Conservation (phyloP, 106 monocot species). For the Ottelia alismoides region DNA sequence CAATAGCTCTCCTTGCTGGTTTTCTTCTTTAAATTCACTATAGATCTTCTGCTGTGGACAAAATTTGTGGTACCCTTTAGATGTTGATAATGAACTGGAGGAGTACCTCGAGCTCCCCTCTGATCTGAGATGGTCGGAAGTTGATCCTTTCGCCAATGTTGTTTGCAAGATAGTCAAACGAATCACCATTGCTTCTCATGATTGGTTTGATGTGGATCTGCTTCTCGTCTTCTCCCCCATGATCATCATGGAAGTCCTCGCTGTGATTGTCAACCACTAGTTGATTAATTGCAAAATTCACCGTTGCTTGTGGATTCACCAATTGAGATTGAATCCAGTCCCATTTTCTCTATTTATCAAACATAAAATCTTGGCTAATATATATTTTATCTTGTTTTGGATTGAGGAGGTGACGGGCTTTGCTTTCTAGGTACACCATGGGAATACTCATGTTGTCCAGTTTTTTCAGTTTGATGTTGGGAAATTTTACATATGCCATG, state of each 20-base stretch:
- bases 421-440: not conserved
- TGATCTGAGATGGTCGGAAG: not conserved
- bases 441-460: not conserved
- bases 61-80: no score
- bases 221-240: not conserved
- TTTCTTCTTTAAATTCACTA: not conserved
- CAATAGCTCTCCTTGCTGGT: not conserved
- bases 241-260: not conserved
- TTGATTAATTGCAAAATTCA: not conserved
- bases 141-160: not conserved
- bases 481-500: not conserved
- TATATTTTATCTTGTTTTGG: not conserved
- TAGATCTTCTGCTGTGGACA: not conserved
- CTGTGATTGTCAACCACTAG: no score
- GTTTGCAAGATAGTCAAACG: not conserved
- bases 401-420: not conserved
- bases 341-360: not conserved
- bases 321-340: not conserved
- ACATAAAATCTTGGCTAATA: not conserved
- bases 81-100: no score
- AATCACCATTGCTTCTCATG: not conserved
- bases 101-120: not conserved
- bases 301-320: not conserved
- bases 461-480: not conserved
- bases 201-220: not conserved